phyloP scores from a whole-genome alignment of 208 protist species.

The Leishmania arabica region DNA sequence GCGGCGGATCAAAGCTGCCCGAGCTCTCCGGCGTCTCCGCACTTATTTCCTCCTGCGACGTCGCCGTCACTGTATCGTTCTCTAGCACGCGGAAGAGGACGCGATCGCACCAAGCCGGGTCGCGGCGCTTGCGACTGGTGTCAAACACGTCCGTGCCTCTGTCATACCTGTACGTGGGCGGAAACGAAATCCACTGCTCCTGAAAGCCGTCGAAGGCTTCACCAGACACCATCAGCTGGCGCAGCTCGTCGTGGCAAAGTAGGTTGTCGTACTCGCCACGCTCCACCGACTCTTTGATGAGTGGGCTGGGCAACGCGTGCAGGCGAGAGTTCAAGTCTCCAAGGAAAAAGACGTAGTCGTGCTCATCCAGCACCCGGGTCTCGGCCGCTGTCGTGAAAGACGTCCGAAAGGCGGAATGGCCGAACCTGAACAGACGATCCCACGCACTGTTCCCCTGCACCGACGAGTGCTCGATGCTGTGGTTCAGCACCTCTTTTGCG shows the following conservation, averaged over 20 bases:
- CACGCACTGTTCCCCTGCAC: conserved; percentile 36
- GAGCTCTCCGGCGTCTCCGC: not conserved
- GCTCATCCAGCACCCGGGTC: conserved; percentile 61
- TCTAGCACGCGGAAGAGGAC: conserved; percentile 78
- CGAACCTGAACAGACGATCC: conserved; percentile 46
- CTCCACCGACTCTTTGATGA: conserved; percentile 41
- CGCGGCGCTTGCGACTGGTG: conserved; percentile 73
- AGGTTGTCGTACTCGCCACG: conserved; percentile 50
- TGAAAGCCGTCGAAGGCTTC: conserved; percentile 88
- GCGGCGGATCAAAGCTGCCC: not conserved
- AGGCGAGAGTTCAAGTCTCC: conserved; percentile 95
- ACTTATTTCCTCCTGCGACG: not conserved
- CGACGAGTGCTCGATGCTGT: conserved; percentile 18
- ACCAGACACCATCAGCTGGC: conserved; percentile 71
- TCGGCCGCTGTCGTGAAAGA: conserved; percentile 37
- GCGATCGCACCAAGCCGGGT: conserved; percentile 91
- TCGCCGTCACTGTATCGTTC: not conserved
- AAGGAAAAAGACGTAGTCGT: conserved; percentile 94
- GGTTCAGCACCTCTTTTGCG: conserved; percentile 16
- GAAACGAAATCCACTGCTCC: conserved; percentile 88
- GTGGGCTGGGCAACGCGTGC: conserved; percentile 46
- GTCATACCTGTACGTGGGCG: conserved; percentile 94
- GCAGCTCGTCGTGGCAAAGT: conserved; percentile 82
- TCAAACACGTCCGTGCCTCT: conserved; percentile 76
- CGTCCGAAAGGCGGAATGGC: conserved; percentile 21